Conservation (phyloP, 83 land plant species). For the Isoetes engelmannii region DNA sequence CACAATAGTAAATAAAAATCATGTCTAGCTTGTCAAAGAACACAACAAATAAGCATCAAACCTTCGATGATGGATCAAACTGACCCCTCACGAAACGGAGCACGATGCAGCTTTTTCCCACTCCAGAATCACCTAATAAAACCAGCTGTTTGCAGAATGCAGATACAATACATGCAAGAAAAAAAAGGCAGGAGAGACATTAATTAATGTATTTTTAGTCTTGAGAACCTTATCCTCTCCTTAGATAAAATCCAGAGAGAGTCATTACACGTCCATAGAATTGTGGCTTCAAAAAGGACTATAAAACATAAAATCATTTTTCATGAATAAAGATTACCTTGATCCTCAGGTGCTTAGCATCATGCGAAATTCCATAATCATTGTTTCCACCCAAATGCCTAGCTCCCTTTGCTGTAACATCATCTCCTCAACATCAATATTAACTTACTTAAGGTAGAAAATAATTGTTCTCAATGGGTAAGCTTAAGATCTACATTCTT, state of each 20-base stretch:
- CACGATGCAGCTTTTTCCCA: conserved; percentile 97
- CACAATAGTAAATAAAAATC: neutral
- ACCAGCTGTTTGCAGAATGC: conserved; percentile 47
- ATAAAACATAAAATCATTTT: conserved; percentile 3
- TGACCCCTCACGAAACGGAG: conserved; percentile 99
- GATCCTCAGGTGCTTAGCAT: neutral
- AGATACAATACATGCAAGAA: too few relatives aligned
- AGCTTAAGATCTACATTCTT: too few relatives aligned
- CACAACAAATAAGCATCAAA: conserved; percentile 7
- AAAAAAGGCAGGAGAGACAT: neutral
- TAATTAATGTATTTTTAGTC: neutral
- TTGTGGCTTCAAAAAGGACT: conserved; percentile 18
- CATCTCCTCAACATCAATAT: too few relatives aligned
- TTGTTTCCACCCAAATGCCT: neutral
- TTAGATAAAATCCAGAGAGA: neutral
- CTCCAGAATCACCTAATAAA: conserved; percentile 91
- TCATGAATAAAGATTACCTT: conserved; percentile 11
- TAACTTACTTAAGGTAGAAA: too few relatives aligned
- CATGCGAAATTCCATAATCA: conserved; percentile 6
- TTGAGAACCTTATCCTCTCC: neutral
- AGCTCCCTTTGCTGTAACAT: neutral
- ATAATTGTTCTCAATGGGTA: too few relatives aligned
- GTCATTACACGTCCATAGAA: conserved; percentile 2
- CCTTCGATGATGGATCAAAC: conserved; percentile 97
- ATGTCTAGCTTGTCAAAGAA: neutral